Conservation (phyloP, 257 asterid genomes). For the Solanum stenotomum region DNA sequence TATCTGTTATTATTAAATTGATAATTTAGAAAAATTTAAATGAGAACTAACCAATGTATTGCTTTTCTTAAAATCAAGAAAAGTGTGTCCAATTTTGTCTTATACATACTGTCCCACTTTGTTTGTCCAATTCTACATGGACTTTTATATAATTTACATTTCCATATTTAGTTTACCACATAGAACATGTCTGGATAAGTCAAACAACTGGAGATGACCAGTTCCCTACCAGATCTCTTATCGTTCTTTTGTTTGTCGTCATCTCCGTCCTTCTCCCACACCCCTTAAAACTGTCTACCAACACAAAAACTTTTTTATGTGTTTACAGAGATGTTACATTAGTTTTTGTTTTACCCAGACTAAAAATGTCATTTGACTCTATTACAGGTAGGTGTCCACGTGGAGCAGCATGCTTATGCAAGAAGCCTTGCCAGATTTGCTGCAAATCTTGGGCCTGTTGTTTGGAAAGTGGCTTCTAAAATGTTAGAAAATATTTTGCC, state of each 20-base stretch:
- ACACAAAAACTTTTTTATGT: neutral
- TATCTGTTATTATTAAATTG: neutral
- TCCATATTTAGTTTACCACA: neutral
- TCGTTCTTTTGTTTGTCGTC: neutral
- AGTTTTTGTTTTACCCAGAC: neutral
- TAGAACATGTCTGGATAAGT: neutral
- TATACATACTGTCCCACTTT: neutral
- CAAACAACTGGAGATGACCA: neutral
- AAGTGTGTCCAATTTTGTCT: neutral
- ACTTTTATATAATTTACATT: neutral
- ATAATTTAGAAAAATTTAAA: neutral
- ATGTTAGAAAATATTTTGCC: constrained; percentile 51
- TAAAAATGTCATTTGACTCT: neutral
- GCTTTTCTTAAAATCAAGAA: neutral
- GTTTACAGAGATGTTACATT: neutral
- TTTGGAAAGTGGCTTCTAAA: constrained; percentile 72
- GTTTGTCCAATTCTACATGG: neutral
- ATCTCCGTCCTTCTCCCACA: neutral
- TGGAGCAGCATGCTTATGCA: constrained; percentile 68
- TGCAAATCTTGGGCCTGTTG: constrained; percentile 77
- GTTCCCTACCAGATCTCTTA: neutral
- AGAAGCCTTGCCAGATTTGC: constrained; percentile 83
- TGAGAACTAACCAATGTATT: neutral
- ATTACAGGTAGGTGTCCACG: constrained; percentile 70
- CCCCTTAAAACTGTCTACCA: neutral